Conservation (phyloP, 495 filamentous ascomycete genomes). For the Xylaria palmicola region DNA sequence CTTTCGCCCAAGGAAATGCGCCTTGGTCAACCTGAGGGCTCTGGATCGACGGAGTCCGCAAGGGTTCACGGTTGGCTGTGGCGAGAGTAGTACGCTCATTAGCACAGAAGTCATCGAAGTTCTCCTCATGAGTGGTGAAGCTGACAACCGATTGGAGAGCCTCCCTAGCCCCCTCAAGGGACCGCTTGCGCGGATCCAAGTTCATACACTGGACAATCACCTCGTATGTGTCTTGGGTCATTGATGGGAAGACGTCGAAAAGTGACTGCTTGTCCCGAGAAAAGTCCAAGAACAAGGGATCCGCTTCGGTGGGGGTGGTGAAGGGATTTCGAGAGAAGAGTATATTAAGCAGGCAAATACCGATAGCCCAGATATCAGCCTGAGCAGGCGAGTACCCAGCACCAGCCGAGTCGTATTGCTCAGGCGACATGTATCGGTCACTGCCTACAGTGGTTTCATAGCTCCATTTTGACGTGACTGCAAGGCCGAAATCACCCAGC, state of each 20-base stretch:
- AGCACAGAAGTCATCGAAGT: conserved; percentile 90
- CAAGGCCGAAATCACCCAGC: conserved; percentile 93
- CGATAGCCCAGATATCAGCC: conserved; percentile 93
- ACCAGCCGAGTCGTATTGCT: conserved; percentile 86
- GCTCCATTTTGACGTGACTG: conserved; percentile 81
- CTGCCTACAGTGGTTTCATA: conserved; percentile 90
- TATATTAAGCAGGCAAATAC: conserved; percentile 93
- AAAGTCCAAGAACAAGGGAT: conserved; percentile 89
- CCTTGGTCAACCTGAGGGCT: conserved; percentile 77
- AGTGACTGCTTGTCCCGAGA: conserved; percentile 88
- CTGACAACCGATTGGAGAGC: conserved; percentile 74
- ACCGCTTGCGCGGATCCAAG: conserved; percentile 86
- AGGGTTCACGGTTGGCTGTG: conserved; percentile 88
- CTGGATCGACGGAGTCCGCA: conserved; percentile 92
- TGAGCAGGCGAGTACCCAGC: conserved; percentile 88
- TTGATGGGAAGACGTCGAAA: conserved; percentile 97
- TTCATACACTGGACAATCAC: conserved; percentile 85
- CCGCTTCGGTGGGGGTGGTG: conserved; percentile 77
- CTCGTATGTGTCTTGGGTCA: conserved; percentile 96
- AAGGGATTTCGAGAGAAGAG: conserved; percentile 96
- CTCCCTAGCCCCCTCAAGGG: conserved; percentile 70
- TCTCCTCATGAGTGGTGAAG: conserved; percentile 87
- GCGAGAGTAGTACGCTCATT: conserved; percentile 69
- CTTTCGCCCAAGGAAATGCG: conserved; percentile 94
- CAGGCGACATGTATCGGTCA: conserved; percentile 98